Conservation (phyloP, 352 stramenopile genomes). For the Globisporangium middletonii region DNA sequence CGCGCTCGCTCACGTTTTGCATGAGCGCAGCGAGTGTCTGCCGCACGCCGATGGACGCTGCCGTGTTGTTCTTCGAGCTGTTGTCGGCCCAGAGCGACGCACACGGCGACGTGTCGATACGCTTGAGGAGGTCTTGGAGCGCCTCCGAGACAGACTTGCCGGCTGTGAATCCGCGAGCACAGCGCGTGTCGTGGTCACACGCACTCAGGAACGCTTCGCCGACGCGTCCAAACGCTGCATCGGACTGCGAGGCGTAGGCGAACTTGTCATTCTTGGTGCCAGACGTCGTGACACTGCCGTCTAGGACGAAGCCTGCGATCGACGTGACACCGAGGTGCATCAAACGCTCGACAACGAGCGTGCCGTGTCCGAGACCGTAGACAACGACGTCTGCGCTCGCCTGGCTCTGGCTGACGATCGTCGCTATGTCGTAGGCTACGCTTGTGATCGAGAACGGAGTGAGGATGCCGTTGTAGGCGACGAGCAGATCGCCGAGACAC, state of each 20-base stretch:
- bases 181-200: conserved; percentile 37
- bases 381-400: conserved; percentile 32
- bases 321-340: conserved; percentile 40
- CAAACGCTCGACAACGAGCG: conserved; percentile 45
- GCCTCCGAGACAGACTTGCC: conserved; percentile 21
- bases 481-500: background rate
- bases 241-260: conserved; percentile 18
- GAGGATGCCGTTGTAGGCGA: conserved; percentile 6
- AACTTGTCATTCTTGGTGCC: conserved; percentile 7
- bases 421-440: conserved; percentile 45
- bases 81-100: background rate
- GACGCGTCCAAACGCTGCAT: conserved; percentile 32
- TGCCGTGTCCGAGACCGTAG: conserved; percentile 63
- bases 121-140: conserved; percentile 29
- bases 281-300: conserved; percentile 33
- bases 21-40: conserved; percentile 36
- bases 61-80: background rate
- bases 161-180: conserved; percentile 20
- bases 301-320: conserved; percentile 54
- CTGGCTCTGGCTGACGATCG: conserved; percentile 42
- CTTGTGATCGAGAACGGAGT: conserved; percentile 61
- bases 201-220: conserved; percentile 31
- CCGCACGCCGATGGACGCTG: background rate
- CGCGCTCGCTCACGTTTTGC: conserved; percentile 29
- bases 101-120: conserved; percentile 13